Base-by-base conservation (phyloP, 768 basidiomycete species). In the Suillus fuscotomentosus region DNA sequence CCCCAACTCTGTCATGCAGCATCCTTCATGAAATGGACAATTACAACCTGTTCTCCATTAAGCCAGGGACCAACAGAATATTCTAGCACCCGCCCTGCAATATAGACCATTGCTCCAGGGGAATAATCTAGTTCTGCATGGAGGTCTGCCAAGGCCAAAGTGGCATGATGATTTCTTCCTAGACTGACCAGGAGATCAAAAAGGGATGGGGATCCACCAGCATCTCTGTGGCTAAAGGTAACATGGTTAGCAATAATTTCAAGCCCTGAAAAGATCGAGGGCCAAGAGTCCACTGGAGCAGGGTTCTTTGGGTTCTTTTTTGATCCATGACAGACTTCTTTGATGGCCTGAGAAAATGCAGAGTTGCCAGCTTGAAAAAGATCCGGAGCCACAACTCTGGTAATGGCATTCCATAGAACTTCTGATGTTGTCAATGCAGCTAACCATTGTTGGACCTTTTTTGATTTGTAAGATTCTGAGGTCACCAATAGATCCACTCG, bases 151-250 rank as follows among this genome's bases (percentile, higher is more conserved):
- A 64, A 20, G 3, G 3, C 11, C 6, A 66, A 15, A 2, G 14
- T 47, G 0, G 62, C 17, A 7, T 10, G 7, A 3, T 15, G 5
- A 31, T 31, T 31, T 31, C 31, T 31, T 31, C 65, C 56, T 11
- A 63, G 13, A 42, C 62, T 63, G 36, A 63, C 34, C 13, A 66
- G 48, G 11, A 57, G 43, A 57, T 66, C 62, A 42, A 60, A 63
- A 4, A 39, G 15, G 1, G 36, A 20, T 0, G 47, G 20, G 1
- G 57, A 34, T 3, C 43, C 13, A 8, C 31, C 39, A 22, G 3
- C 3, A 24, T 64, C 63, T 20, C 22, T 14, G 14, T 60, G 27
- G 9, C 20, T 34, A 8, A 41, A 42, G 5, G 59, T 64, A 2
- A 42, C 4, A 6, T 10, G 22, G 17, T 64, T 64, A 3, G n/a